A percentile compares a stretch with the other conserved stretches of the same genome.
Evolutionary conservation across 2,329 filamentous ascomycete species (phyloP).

Genomic region (Pestalotiopsis fici): DNA sequence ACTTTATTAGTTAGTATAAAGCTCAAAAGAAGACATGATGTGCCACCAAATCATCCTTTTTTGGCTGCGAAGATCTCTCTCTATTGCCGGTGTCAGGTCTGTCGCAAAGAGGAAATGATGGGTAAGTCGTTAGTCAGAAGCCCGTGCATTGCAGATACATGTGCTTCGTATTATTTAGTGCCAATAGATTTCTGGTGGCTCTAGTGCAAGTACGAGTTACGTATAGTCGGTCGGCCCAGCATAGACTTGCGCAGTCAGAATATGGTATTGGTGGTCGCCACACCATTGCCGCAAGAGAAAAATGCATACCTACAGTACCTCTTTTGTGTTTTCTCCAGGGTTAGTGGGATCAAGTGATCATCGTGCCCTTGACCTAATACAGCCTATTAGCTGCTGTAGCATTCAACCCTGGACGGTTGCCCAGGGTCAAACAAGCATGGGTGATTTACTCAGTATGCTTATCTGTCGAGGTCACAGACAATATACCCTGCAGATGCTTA

Average conservation of each 20-base stretch:
- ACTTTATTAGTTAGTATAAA: not conserved
- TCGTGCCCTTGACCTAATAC: not conserved
- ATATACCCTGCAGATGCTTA: conserved; percentile 1
- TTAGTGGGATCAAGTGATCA: conserved; percentile 3
- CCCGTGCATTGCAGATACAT: not conserved
- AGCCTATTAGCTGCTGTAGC: not conserved
- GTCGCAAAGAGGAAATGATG: not conserved
- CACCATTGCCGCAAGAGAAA: not conserved
- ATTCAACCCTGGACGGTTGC: not conserved
- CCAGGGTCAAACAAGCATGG: not conserved
- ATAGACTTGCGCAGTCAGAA: not conserved
- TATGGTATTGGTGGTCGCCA: not conserved
- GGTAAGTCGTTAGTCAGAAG: not conserved
- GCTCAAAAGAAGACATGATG: not conserved
- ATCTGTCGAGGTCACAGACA: not conserved
- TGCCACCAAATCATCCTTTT: not conserved
- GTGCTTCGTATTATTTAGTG: not conserved
- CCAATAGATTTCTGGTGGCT: no score
- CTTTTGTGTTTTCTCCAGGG: not conserved
- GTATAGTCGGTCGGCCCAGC: not conserved
- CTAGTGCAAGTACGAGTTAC: not conserved
- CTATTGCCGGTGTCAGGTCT: not conserved
- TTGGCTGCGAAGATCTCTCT: not conserved
- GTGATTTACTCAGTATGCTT: not conserved
- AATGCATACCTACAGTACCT: no score